phyloP scores from a whole-genome alignment of 2,329 filamentous ascomycete genomes.

The Diaporthe nobilis region DNA sequence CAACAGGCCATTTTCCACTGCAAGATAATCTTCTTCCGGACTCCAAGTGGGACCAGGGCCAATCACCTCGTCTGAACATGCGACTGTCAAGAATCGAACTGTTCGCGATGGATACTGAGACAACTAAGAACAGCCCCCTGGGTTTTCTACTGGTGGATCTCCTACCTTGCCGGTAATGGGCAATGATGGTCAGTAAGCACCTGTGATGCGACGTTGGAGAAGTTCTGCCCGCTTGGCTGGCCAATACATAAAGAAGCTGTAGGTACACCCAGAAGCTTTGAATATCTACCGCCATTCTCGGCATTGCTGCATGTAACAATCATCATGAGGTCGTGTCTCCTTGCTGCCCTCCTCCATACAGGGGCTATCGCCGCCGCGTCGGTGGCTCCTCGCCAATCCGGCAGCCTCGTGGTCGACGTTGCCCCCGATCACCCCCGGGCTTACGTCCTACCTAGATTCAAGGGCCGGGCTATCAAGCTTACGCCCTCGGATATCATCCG shows the following conservation, averaged over 20 bases:
- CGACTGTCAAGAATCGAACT: background rate
- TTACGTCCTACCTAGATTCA: slow-evolving; percentile 8
- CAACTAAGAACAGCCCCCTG: too few species aligned
- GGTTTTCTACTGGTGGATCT: too few species aligned
- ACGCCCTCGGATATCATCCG: slow-evolving; percentile 7
- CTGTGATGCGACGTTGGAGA: background rate
- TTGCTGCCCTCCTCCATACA: background rate
- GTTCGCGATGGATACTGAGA: background rate
- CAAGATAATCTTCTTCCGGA: background rate
- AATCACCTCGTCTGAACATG: background rate
- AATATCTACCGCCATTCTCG: background rate
- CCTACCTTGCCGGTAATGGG: too few species aligned
- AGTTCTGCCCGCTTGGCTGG: background rate
- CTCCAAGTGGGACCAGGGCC: background rate
- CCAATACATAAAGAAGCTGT: background rate
- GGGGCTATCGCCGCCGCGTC: background rate
- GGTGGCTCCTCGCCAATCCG: background rate
- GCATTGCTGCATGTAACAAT: background rate
- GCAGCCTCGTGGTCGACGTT: background rate
- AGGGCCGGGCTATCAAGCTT: slow-evolving; percentile 7
- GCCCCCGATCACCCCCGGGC: slow-evolving; percentile 4
- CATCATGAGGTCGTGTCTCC: background rate
- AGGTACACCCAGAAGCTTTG: too few species aligned
- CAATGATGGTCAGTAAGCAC: background rate
- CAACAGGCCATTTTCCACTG: slow-evolving; percentile 8